A percentile compares a stretch with the other conserved stretches of the same genome.
phyloP scores from a whole-genome alignment of 163 green algal genomes.

The Scenedesmus sp. region DNA sequence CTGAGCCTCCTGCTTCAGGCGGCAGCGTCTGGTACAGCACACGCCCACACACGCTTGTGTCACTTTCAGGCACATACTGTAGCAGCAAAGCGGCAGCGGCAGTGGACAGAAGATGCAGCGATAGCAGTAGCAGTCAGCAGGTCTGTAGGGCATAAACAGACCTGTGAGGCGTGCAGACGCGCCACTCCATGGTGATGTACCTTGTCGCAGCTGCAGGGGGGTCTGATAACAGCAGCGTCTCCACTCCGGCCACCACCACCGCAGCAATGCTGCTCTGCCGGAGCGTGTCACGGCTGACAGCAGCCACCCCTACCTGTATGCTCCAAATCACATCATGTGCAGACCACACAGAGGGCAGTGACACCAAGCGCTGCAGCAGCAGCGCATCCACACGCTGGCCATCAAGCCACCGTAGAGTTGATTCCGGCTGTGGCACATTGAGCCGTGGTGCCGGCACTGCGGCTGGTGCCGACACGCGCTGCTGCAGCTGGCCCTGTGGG shows the following conservation, averaged over 20 bases:
- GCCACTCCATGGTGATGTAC: background rate
- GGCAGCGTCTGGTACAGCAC: background rate
- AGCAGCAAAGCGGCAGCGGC: background rate
- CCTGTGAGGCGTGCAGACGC: too few relatives aligned
- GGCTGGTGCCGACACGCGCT: background rate
- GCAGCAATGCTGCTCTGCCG: background rate
- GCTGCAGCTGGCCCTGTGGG: background rate
- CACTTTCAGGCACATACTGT: background rate
- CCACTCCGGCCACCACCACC: background rate
- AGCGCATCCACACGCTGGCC: background rate
- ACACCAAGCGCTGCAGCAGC: slow-evolving; percentile 16
- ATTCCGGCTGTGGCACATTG: slow-evolving; percentile 12
- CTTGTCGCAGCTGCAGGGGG: background rate
- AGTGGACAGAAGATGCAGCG: background rate
- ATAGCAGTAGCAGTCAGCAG: background rate
- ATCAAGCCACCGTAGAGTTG: slow-evolving; percentile 14
- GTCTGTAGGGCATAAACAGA: background rate
- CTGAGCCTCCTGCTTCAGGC: background rate
- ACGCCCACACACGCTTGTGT: background rate
- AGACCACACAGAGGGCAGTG: slow-evolving; percentile 22
- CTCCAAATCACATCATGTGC: slow-evolving; percentile 52
- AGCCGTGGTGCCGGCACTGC: background rate
- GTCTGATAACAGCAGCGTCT: background rate
- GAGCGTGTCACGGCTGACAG: background rate
- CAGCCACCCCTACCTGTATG: background rate